Conservation (phyloP, 1,284 basidiomycete genomes). For the Pseudozyma sp. region DNA sequence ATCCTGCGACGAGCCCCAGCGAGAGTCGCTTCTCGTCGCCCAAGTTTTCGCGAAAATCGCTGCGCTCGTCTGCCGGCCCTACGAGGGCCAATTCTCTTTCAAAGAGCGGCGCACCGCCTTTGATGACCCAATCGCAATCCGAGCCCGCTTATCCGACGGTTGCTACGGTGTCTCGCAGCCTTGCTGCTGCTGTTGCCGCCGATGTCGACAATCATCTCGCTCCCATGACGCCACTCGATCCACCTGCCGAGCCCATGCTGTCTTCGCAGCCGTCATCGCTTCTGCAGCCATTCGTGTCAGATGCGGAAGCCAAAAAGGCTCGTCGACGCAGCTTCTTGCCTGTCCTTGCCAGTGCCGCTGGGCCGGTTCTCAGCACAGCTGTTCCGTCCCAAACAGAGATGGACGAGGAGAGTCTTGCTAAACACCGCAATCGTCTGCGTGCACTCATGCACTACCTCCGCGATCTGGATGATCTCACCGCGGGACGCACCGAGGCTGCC, state of each 20-base stretch:
- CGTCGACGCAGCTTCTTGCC: constrained; percentile 45
- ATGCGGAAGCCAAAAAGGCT: constrained; percentile 32
- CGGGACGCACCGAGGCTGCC: constrained; percentile 26
- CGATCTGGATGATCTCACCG: constrained; percentile 86
- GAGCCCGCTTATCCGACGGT: constrained; percentile 17
- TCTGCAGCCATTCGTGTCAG: constrained; percentile 17
- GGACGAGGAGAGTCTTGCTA: constrained; percentile 39
- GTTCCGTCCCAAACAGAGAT: constrained; percentile 13
- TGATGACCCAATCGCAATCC: constrained; percentile 28
- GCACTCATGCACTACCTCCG: constrained; percentile 93
- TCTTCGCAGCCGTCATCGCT: constrained; percentile 1
- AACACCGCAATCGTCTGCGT: constrained; percentile 80
- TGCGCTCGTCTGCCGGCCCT: constrained; percentile 21
- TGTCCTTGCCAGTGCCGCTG: constrained; percentile 17
- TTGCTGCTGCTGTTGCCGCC: constrained; percentile 12
- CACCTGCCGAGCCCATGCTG: constrained; percentile 9
- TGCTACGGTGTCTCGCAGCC: constrained; percentile 15
- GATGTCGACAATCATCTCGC: constrained; percentile 1
- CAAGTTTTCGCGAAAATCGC: constrained; percentile 21
- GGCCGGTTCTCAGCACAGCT: neutral
- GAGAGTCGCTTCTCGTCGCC: constrained; percentile 36
- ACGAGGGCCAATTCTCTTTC: constrained; percentile 18
- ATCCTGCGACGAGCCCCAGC: constrained; percentile 16
- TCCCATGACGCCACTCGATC: constrained; percentile 28
- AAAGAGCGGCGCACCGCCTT: constrained; percentile 9